Conservation (phyloP, 768 basidiomycete genomes). For the Tulasnella sp. region DNA sequence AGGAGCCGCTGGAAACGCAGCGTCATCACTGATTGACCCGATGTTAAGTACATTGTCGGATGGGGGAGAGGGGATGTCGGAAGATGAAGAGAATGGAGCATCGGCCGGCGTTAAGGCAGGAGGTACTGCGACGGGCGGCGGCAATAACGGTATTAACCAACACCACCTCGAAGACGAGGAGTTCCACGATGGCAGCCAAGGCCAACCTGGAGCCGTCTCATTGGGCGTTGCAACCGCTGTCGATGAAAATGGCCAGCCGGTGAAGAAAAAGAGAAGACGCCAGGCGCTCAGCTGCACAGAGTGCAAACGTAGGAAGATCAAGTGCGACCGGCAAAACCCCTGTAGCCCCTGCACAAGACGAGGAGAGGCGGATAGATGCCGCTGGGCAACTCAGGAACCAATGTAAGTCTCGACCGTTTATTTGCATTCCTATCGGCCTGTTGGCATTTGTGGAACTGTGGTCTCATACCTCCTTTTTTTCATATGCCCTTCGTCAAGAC, state of each 20-base stretch:
- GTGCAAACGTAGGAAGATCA: constrained; percentile 83
- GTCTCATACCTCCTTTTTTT: constrained; percentile 22
- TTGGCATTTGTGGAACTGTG: not conserved
- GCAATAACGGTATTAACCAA: constrained; percentile 25
- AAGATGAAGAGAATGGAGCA: constrained; percentile 21
- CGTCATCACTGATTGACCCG: constrained; percentile 22
- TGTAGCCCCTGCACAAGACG: constrained; percentile 77
- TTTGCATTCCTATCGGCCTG: not conserved
- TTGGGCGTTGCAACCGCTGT: constrained; percentile 5
- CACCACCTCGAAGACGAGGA: constrained; percentile 23
- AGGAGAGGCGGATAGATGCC: constrained; percentile 74
- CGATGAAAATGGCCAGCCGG: constrained; percentile 32
- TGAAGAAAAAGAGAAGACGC: constrained; percentile 77
- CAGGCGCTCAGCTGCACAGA: constrained; percentile 85
- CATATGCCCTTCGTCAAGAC: constrained; percentile 7
- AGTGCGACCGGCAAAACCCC: constrained; percentile 79
- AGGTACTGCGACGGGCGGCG: constrained; percentile 18
- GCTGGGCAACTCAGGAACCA: constrained; percentile 79
- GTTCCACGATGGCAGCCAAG: constrained; percentile 8
- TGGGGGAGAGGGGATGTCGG: constrained; percentile 23
- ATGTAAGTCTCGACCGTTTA: constrained; percentile 49
- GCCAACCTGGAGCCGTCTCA: not conserved
- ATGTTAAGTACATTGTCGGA: constrained; percentile 25
- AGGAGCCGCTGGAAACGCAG: constrained; percentile 22
- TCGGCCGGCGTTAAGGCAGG: constrained; percentile 25